Base-by-base conservation (phyloP, 805 yeast genomes). In the Metschnikowia vanudenii region DNA sequence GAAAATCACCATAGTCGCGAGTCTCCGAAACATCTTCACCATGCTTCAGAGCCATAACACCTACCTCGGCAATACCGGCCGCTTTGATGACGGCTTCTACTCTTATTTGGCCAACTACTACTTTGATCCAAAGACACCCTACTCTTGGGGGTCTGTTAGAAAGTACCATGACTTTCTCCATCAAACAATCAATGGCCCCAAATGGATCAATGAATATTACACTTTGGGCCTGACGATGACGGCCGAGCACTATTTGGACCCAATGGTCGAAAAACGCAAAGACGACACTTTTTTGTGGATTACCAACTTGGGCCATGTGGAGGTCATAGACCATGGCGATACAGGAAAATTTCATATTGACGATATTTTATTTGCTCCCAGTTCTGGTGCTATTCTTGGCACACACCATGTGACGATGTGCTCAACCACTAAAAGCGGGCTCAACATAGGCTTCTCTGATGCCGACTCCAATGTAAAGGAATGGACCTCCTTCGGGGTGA, bases 351-450 rank as follows among this genome's bases (percentile, higher is more conserved):
- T 32, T 37, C 40, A 40, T 9, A 36, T 45, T n/a, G 48, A 45
- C 12, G 36, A 39, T 33, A 22, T 35, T 18, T 13, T 39, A 12
- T 45, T 45, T 31, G 29, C 26, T 7, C 48, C 44, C 3, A 12
- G 24, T 13, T 36, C 48, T 10, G 48, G 48, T 3, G 43, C 43
- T n/a, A 19, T 35, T n/a, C 20, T 39, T 39, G 48, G 48, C 9
- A 37, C 39, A 2, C 48, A 45, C 22, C 31, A 37, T 11, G 16
- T 36, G 19, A 36, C 48, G 9, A 20, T 36, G 16, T 28, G 38
- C 30, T 45, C 48, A n/a, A 35, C 40, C 32, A 22, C 36, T 9
- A 45, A 45, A 13, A 37, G 37, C n/a, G 48, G 48, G 13, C 48
- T 45, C 24, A 45, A 45, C 33, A 39, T 45, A 11, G 48, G 44